phyloP scores from a whole-genome alignment of 805 yeast species.

The Metschnikowia amazonensis region DNA sequence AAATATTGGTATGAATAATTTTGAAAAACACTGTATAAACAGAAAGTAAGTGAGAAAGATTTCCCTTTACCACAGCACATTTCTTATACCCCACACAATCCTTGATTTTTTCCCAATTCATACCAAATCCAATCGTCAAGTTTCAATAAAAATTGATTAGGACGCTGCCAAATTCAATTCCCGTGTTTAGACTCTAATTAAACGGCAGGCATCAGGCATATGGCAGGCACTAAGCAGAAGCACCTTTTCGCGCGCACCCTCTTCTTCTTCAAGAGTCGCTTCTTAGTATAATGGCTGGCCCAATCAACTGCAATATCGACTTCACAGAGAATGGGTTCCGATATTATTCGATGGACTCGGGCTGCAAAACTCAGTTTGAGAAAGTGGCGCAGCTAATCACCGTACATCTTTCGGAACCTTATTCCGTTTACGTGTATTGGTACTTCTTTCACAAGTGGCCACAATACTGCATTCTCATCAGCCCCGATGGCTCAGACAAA shows the following conservation, averaged over 20 bases:
- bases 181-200: too few species aligned
- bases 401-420: slow-evolving; percentile 84
- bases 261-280: neutral
- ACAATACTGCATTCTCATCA: slow-evolving; percentile 66
- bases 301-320: slow-evolving; percentile 5
- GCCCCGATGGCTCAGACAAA: slow-evolving; percentile 28
- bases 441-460: slow-evolving; percentile 93
- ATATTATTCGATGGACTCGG: slow-evolving; percentile 15
- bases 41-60: too few species aligned
- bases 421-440: slow-evolving; percentile 87
- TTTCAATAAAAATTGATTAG: too few species aligned
- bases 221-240: too few species aligned
- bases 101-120: too few species aligned
- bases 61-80: too few species aligned
- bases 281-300: neutral
- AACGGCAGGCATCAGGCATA: too few species aligned
- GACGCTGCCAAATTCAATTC: too few species aligned
- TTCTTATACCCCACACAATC: too few species aligned
- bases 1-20: too few species aligned
- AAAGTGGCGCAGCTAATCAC: slow-evolving; percentile 57
- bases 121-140: too few species aligned
- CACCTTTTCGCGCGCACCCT: slow-evolving; percentile 3
- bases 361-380: slow-evolving; percentile 37
- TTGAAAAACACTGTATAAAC: too few species aligned
- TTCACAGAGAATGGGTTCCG: slow-evolving; percentile 14